Evolutionary conservation across 768 basidiomycete genomes (phyloP).

Genomic region (Chlorophyllum brunneum): DNA sequence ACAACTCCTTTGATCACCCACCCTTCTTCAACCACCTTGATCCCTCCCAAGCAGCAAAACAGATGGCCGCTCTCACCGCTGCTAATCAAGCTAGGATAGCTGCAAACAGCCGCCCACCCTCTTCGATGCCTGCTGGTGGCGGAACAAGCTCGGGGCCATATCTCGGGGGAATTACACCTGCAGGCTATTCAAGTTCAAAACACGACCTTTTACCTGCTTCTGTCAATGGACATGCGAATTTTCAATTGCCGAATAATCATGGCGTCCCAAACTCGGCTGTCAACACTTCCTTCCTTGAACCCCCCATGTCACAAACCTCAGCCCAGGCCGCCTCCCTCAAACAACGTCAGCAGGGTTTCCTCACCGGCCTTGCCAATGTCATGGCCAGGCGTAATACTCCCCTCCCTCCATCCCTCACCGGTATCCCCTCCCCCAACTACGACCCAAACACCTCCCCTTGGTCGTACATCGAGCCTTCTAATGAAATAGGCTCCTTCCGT

Average conservation of each 20-base stretch:
- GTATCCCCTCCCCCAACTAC: conserved; percentile 51
- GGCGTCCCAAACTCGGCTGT: conserved; percentile 29
- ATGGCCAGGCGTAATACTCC: conserved; percentile 59
- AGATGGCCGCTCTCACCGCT: conserved; percentile 74
- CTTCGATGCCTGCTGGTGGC: conserved; percentile 33
- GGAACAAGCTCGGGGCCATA: conserved; percentile 68
- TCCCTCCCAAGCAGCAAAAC: conserved; percentile 65
- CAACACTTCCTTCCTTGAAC: conserved; percentile 41
- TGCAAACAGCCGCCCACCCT: conserved; percentile 42
- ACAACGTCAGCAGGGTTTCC: conserved; percentile 57
- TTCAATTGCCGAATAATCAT: conserved; percentile 44
- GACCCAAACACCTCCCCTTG: conserved; percentile 63
- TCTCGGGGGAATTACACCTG: conserved; percentile 55
- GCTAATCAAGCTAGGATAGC: conserved; percentile 57
- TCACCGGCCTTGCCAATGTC: conserved; percentile 53
- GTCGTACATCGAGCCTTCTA: conserved; percentile 60
- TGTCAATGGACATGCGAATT: conserved; percentile 34
- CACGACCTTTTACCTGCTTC: conserved; percentile 39
- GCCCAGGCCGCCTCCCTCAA: conserved; percentile 34
- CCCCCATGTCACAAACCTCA: conserved; percentile 34
- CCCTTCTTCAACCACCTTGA: conserved; percentile 53
- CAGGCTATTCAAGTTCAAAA: conserved; percentile 37
- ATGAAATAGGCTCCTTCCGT: conserved; percentile 61
- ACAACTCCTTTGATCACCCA: conserved; percentile 30
- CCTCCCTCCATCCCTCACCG: conserved; percentile 72